Percentiles rank a stretch among this genome's conserved stretches.
phyloP scores from a whole-genome alignment of 208 protist genomes.

The Trichomonas gallinae region DNA sequence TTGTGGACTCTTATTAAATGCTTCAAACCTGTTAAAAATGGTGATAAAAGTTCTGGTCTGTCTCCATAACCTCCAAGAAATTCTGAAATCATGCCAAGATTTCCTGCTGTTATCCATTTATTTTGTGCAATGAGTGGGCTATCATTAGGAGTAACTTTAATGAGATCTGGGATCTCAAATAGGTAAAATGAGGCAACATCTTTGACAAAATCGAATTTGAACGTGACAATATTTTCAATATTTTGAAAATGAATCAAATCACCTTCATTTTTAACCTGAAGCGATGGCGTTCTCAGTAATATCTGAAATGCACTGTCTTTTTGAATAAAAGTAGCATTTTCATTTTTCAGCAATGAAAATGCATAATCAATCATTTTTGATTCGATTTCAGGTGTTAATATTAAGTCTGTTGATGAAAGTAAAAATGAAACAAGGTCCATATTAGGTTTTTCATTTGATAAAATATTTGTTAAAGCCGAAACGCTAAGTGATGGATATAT shows the following conservation, averaged over 20 bases:
- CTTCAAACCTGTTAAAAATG: neutral
- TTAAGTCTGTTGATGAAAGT: neutral
- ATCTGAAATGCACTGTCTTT: neutral
- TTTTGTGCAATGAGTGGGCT: neutral
- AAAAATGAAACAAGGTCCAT: neutral
- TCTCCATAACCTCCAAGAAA: neutral
- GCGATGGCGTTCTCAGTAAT: neutral
- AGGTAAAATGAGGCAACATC: neutral
- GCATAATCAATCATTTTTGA: neutral
- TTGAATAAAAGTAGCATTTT: neutral
- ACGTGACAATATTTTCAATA: neutral
- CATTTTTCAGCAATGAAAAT: neutral
- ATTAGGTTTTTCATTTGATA: neutral
- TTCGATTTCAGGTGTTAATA: neutral
- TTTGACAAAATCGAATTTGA: neutral
- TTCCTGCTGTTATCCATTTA: neutral
- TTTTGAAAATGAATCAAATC: neutral
- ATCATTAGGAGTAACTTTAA: neutral
- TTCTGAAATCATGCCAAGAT: neutral
- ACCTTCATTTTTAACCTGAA: neutral
- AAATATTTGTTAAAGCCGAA: neutral
- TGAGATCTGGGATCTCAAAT: neutral
- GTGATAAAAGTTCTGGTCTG: neutral
- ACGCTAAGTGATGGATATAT: neutral
- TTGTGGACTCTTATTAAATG: neutral